A percentile compares a stretch with the other conserved stretches of the same genome.
Conservation (phyloP, 768 basidiomycete species). For the Leucocoprinus leucothites region DNA sequence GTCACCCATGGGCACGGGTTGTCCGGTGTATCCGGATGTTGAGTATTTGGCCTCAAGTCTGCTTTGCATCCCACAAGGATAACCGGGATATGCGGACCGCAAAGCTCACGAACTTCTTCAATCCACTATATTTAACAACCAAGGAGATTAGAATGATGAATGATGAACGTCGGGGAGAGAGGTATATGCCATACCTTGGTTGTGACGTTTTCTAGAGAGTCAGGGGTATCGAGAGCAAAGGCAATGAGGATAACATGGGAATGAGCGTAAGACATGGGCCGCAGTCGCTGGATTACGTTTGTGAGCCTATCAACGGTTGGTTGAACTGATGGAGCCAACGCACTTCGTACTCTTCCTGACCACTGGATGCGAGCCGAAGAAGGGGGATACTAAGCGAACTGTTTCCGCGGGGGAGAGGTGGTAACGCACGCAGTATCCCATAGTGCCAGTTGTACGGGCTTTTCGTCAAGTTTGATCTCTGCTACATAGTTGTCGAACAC, state of each 20-base stretch:
- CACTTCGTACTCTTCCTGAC: conserved; percentile 98
- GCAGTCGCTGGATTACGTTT: conserved; percentile 59
- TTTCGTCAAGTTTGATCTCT: conserved; percentile 95
- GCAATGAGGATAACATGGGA: conserved; percentile 99
- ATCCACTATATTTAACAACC: conserved; percentile 82
- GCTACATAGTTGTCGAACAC: conserved; percentile 99
- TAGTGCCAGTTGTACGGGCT: conserved; percentile 92
- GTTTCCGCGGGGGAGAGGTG: conserved; percentile 8
- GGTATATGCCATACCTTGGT: conserved; percentile 61
- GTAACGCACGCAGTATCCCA: conserved; percentile 97
- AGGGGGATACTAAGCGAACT: conserved; percentile 12
- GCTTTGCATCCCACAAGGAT: conserved; percentile 96
- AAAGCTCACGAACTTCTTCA: conserved; percentile 96
- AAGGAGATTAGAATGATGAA: conserved; percentile 10
- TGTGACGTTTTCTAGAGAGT: conserved; percentile 93
- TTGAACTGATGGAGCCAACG: conserved; percentile 12
- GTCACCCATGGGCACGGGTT: conserved; percentile 57
- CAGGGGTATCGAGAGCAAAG: conserved; percentile 93
- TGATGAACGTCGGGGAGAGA: not conserved
- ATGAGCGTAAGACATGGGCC: conserved; percentile 96
- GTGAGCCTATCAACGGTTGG: not conserved
- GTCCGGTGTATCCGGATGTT: conserved; percentile 42
- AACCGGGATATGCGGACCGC: conserved; percentile 89
- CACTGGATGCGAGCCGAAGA: conserved; percentile 43
- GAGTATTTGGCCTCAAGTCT: conserved; percentile 72